phyloP scores from a whole-genome alignment of 345 rosid species.

The Odontarrhena argentea region DNA sequence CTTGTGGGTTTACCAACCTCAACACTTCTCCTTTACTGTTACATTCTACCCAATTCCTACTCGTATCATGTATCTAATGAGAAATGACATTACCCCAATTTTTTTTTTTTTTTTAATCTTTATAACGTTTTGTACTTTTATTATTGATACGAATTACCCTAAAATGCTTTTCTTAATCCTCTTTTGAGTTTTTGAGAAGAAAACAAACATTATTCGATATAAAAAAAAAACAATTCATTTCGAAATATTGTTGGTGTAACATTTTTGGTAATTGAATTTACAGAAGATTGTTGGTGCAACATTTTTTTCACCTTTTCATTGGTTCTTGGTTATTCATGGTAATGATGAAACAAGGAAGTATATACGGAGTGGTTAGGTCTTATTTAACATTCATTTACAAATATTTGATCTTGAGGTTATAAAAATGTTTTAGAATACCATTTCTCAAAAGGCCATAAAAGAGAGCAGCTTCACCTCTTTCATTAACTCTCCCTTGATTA shows the following conservation, averaged over 20 bases:
- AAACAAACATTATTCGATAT: not conserved
- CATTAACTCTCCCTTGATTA: no score
- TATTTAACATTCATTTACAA: not conserved
- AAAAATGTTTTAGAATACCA: not conserved
- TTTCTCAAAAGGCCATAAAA: no score
- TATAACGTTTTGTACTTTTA: not conserved
- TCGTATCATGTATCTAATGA: not conserved
- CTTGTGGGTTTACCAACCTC: conserved; percentile 34
- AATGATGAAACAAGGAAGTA: not conserved
- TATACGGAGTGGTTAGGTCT: not conserved
- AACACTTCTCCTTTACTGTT: conserved; percentile 19
- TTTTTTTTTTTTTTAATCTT: no score
- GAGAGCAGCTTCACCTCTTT: no score
- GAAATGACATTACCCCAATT: not conserved
- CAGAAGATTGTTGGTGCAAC: not conserved
- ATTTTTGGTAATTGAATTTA: not conserved
- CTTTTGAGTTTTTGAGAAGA: not conserved
- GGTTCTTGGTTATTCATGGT: not conserved
- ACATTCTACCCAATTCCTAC: not conserved
- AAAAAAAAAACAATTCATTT: no score
- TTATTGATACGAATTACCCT: no score
- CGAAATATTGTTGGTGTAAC: no score
- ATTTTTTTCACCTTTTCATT: not conserved
- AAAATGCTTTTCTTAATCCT: not conserved
- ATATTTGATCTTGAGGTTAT: not conserved